phyloP scores from a whole-genome alignment of 768 basidiomycete genomes.

The Ramaria sp. region DNA sequence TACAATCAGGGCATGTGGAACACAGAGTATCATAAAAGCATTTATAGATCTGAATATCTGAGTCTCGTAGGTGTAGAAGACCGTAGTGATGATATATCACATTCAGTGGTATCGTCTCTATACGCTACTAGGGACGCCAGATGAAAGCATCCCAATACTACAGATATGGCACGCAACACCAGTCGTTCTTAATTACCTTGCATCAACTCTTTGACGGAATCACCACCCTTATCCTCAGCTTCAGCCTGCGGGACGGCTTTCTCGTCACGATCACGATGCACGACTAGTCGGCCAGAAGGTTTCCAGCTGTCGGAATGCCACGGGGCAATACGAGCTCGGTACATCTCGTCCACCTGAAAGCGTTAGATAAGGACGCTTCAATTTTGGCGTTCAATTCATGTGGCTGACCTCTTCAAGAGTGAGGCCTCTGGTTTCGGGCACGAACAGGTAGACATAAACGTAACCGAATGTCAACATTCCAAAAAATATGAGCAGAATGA shows the following conservation, averaged over 20 bases:
- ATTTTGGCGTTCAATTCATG: neutral
- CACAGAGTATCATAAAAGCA: too few relatives aligned
- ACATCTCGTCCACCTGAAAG: constrained; percentile 60
- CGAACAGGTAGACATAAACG: constrained; percentile 62
- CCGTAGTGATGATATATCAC: too few relatives aligned
- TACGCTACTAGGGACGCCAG: too few relatives aligned
- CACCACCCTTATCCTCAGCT: neutral
- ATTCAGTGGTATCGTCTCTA: too few relatives aligned
- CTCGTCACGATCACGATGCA: neutral
- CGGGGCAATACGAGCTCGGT: constrained; percentile 52
- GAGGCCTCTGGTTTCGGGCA: constrained; percentile 76
- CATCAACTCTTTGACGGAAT: neutral
- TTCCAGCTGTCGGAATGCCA: constrained; percentile 57
- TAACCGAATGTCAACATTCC: constrained; percentile 62
- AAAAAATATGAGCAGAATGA: constrained; percentile 69
- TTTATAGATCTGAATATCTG: too few relatives aligned
- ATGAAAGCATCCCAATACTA: neutral
- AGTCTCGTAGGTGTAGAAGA: too few relatives aligned
- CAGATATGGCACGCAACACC: neutral
- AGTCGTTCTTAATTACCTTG: neutral
- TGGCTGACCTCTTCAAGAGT: constrained; percentile 53
- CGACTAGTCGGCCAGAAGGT: constrained; percentile 23
- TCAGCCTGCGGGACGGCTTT: neutral
- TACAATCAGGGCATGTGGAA: too few relatives aligned
- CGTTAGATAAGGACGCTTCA: neutral